Evolutionary conservation across 257 asterid genomes (phyloP).

Genomic region (Oldenlandia corymbosa): DNA sequence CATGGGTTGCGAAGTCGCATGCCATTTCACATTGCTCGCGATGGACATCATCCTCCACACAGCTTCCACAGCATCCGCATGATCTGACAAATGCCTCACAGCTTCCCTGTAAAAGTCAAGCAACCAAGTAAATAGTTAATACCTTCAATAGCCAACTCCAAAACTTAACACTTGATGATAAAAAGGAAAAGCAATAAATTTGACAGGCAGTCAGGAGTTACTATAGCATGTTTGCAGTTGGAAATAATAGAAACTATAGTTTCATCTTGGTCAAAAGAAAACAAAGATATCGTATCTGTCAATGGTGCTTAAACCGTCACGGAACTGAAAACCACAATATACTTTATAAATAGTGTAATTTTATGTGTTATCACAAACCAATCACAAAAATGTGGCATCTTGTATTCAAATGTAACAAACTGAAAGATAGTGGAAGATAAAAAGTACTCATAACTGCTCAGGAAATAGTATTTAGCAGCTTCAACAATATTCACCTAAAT

Average conservation of each 20-base stretch:
- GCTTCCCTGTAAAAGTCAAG: constrained; percentile 57
- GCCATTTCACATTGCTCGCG: constrained; percentile 76
- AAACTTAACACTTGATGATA: not conserved
- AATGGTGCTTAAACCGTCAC: not conserved
- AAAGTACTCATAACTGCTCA: no score
- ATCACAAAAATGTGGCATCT: not conserved
- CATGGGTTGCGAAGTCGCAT: constrained; percentile 79
- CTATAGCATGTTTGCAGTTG: not conserved
- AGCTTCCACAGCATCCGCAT: constrained; percentile 65
- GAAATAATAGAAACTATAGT: not conserved
- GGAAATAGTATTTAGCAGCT: no score
- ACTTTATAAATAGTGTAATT: not conserved
- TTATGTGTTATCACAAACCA: not conserved
- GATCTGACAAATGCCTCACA: constrained; percentile 62
- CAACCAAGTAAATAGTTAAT: not conserved
- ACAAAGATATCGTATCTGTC: not conserved
- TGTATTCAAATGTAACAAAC: no score
- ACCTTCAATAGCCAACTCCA: not conserved
- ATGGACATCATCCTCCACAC: constrained; percentile 60
- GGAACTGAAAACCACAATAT: no score
- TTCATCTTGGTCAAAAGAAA: not conserved
- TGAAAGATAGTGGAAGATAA: no score
- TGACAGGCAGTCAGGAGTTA: not conserved
- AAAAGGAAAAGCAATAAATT: not conserved
- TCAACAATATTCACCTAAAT: no score